These are phyloP conservation scores for Syncephalastrum sp. DNA, from an alignment of 371 early-diverging fungal species.

Conservation along the genomic window DNA sequence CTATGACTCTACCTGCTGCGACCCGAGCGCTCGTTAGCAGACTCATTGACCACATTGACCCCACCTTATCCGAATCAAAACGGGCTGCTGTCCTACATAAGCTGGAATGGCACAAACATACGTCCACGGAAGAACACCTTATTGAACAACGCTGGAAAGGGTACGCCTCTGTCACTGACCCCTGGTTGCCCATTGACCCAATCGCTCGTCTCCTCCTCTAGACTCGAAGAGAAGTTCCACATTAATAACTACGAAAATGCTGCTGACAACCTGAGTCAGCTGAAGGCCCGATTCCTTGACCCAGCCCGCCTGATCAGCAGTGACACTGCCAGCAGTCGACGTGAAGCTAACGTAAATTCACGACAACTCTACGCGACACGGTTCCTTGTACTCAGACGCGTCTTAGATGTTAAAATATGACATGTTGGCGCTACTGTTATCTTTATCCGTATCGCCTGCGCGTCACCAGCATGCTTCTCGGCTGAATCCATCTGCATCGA, in stretches of 20 bases:
- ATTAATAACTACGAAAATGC: slow-evolving; percentile 14
- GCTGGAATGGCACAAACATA: background rate
- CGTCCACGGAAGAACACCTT: slow-evolving; percentile 10
- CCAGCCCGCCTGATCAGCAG: background rate
- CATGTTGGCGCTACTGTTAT: slow-evolving; percentile 15
- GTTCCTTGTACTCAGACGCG: too few species aligned
- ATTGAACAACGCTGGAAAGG: slow-evolving; percentile 16
- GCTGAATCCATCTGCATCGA: background rate
- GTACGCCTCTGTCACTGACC: background rate
- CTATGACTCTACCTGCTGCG: too few species aligned
- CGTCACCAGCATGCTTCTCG: background rate
- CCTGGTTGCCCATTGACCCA: background rate
- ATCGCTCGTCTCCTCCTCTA: background rate
- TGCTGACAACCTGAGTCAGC: slow-evolving; percentile 5
- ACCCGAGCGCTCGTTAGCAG: too few species aligned
- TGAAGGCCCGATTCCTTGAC: slow-evolving; percentile 8
- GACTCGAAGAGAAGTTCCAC: slow-evolving; percentile 19
- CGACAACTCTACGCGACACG: too few species aligned
- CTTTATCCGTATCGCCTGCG: slow-evolving; percentile 2
- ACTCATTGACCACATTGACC: too few species aligned
- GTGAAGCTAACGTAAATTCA: too few species aligned
- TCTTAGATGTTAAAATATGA: slow-evolving; percentile 13
- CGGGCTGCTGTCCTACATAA: too few species aligned
- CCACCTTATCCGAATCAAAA: too few species aligned
- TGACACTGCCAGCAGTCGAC: background rate